phyloP scores from a whole-genome alignment of 1,284 basidiomycete genomes.

The Cerioporus squamosus region DNA sequence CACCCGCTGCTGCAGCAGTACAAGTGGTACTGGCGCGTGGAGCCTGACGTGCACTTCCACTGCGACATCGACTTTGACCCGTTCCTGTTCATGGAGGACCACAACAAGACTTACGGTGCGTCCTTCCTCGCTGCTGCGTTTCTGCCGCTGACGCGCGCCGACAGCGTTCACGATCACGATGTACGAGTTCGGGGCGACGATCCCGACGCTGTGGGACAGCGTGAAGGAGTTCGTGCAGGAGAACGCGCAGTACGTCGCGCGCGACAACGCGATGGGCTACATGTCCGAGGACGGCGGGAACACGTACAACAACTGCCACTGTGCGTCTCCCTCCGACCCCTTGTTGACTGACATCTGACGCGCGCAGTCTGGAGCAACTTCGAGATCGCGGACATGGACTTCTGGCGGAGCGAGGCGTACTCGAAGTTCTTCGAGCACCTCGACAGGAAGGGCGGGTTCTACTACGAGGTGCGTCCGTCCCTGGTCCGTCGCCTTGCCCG shows the following conservation, averaged over 20 bases:
- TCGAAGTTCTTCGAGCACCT: constrained; percentile 74
- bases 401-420: constrained; percentile 68
- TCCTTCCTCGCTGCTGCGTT: neutral
- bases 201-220: constrained; percentile 74
- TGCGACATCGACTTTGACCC: constrained; percentile 79
- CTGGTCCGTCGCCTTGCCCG: neutral
- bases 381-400: constrained; percentile 74
- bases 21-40: constrained; percentile 37
- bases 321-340: constrained; percentile 37
- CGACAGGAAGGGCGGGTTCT: constrained; percentile 76
- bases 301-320: constrained; percentile 79
- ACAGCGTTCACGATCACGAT: constrained; percentile 75
- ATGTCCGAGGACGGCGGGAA: constrained; percentile 67
- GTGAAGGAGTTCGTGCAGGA: constrained; percentile 69
- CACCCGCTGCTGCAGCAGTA: constrained; percentile 52
- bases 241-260: constrained; percentile 66
- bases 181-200: constrained; percentile 77
- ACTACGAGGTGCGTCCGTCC: constrained; percentile 62
- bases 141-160: too few species aligned
- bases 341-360: neutral
- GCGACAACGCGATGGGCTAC: constrained; percentile 73
- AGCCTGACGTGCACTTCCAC: constrained; percentile 73
- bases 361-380: constrained; percentile 78
- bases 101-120: constrained; percentile 70
- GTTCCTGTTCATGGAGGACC: constrained; percentile 76